Evolutionary conservation across 331 rosid species (phyloP).

Genomic region (Acacia pycnantha): DNA sequence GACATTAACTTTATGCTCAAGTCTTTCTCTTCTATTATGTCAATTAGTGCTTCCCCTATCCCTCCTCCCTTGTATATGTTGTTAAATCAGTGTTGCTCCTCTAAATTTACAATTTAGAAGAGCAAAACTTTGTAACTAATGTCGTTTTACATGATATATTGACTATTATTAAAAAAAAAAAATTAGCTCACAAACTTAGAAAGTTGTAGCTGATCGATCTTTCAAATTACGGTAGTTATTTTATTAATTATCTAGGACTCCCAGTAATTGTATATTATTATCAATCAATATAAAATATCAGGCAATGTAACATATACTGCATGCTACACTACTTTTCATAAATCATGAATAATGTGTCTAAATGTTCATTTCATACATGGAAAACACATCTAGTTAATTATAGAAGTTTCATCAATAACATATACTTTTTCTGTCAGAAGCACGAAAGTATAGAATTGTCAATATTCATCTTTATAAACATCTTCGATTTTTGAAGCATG

Average conservation of each 20-base stretch:
- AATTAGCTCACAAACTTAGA: too few relatives aligned
- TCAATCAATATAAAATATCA: not conserved
- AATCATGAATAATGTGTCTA: not conserved
- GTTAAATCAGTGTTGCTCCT: too few relatives aligned
- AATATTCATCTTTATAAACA: too few relatives aligned
- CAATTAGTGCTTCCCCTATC: too few relatives aligned
- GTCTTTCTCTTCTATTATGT: too few relatives aligned
- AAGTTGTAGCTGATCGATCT: not conserved
- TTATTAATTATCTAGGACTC: not conserved
- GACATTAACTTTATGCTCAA: too few relatives aligned
- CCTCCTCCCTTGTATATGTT: too few relatives aligned
- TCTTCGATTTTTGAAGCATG: too few relatives aligned
- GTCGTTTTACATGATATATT: too few relatives aligned
- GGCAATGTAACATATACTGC: not conserved
- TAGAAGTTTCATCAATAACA: not conserved
- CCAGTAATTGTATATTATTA: not conserved
- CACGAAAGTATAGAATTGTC: not conserved
- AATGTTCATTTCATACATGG: not conserved
- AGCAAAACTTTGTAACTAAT: too few relatives aligned
- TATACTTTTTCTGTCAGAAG: not conserved
- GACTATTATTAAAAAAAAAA: too few relatives aligned
- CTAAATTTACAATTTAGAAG: too few relatives aligned
- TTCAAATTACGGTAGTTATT: not conserved
- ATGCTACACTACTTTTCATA: not conserved
- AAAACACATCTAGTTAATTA: not conserved